Base-by-base conservation (phyloP, 2,329 filamentous ascomycete genomes). In the Colletotrichum viniferum region DNA sequence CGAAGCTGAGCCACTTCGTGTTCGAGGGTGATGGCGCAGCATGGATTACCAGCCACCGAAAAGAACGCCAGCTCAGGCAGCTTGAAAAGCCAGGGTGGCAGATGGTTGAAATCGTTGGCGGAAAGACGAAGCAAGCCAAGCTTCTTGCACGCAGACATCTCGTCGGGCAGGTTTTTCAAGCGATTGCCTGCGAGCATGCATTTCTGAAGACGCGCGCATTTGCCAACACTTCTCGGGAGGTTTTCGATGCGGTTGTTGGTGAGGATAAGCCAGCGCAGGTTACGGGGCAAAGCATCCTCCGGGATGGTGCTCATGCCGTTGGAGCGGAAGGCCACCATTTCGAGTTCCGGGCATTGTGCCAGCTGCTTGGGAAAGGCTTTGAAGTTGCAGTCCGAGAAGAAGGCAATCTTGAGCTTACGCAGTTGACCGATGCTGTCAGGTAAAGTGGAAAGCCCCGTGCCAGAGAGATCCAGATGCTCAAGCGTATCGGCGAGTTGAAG, bases 161-260 rank as follows among this genome's bases (percentile, higher is more conserved):
- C 82, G 18, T 78, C 78, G 3, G 87, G 87, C 10, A 89, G 79
- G 52, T 63, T 65, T 1, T 76, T 78, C 28, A 89, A 81, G n/a
- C 73, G 79, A 77, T 89, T 89, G 16, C 87, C 87, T 2, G 87
- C 84, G n/a, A 89, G 79, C 85, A 88, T 86, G 77, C 87, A 88
- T 79, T 88, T 88, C 77, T 88, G 84, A 6, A 89, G 81, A 13
- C 83, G 82, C 21, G 77, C 76, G 73, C 87, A 89, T 24, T 79
- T 79, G 12, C 87, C 86, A 63, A 89, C 86, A 78, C 82, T 86
- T 21, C 77, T 77, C 1, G 87, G 87, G 9, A 89, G 79, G 9
- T 76, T 69, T 5, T 76, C 73, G 55, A 89, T 83, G 52, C 78
- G 75, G 79, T 89, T 89, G 77, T 86, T 84, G 21, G 87, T 89